Conservation (phyloP, 495 filamentous ascomycete genomes). For the Halenospora varia region DNA sequence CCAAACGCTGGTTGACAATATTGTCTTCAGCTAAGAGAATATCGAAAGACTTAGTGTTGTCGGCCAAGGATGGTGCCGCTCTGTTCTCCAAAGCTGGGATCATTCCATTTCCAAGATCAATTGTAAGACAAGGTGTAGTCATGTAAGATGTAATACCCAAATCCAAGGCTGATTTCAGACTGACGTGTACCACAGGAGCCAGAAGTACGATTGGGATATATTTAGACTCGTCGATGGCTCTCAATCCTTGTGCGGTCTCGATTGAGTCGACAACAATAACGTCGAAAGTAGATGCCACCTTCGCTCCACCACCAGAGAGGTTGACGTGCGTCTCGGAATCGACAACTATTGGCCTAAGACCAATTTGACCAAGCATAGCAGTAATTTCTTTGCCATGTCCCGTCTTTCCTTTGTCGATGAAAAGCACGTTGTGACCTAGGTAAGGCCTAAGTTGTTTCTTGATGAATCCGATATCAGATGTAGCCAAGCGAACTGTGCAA, state of each 20-base stretch:
- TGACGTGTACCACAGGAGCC: constrained; percentile 86
- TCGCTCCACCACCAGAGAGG: constrained; percentile 39
- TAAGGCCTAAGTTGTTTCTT: constrained; percentile 84
- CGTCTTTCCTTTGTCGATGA: constrained; percentile 91
- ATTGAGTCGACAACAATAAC: constrained; percentile 97
- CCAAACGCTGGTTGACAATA: constrained; percentile 92
- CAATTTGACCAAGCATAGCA: constrained; percentile 73
- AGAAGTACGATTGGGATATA: constrained; percentile 95
- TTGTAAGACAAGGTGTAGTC: constrained; percentile 93
- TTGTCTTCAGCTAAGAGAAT: constrained; percentile 98
- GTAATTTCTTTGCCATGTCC: constrained; percentile 72
- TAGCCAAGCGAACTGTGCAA: constrained; percentile 83
- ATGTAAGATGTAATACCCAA: constrained; percentile 97
- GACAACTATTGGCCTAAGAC: constrained; percentile 78
- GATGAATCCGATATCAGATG: constrained; percentile 75
- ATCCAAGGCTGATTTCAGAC: constrained; percentile 90
- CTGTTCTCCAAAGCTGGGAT: constrained; percentile 95
- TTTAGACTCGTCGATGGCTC: constrained; percentile 90
- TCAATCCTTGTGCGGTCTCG: constrained; percentile 77
- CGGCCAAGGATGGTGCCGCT: constrained; percentile 84
- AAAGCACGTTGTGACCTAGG: constrained; percentile 86
- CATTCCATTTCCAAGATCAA: constrained; percentile 97
- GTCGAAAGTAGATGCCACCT: constrained; percentile 68
- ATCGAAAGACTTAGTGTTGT: constrained; percentile 93
- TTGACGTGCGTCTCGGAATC: constrained; percentile 54